Base-by-base conservation (phyloP, 2,329 filamentous ascomycete species). In the Epichloe aotearoae region DNA sequence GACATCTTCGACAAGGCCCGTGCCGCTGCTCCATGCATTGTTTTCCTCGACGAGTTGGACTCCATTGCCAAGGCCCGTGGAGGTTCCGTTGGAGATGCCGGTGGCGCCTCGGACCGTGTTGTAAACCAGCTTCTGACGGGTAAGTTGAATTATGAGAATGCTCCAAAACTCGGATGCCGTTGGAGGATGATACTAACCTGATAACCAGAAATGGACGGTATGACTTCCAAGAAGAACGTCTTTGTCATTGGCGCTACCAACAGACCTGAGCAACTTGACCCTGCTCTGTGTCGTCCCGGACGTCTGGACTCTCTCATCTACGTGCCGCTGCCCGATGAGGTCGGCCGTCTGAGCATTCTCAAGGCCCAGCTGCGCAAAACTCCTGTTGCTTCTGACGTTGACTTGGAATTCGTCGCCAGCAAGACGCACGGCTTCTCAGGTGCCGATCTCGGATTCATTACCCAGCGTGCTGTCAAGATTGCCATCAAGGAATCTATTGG, bases 171-270 rank as follows among this genome's bases (percentile, higher is more conserved):
- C 2, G 6, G 36, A 23, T 15, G 11, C 33, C 17, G 6, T 42
- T 11, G 4, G n/a, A 7, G 26, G 7, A 20, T 50, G 47, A 52
- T 53, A 61, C 74, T 82, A 70, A 80, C 61, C 43, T 10, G 45
- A 33, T 20, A 11, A 19, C 15, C 56, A 86, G 88, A 97, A 81
- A 96, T 97, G 91, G 91, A 97, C 61, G 91, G 91, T 63, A 97
- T 97, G 91, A 97, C 91, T 44, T 96, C 91, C 39, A 98, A 98
- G 87, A 98, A 98, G 86, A 98, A 98, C 69, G 93, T 98, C 57
- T 98, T 98, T 73, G 93, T 98, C 58, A 98, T 98, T 62, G 93
- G 93, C 69, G 93, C 93, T 44, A 98, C 93, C 71, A 98, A 98
- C 77, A 82, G 93, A 75, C 93, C 93, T 42, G 93, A 98, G 76